A percentile compares a stretch with the other conserved stretches of the same genome.
These are phyloP conservation scores for Tillandsia leiboldiana DNA, from an alignment of 176 grass and related monocot species.

Conservation along the genomic window DNA sequence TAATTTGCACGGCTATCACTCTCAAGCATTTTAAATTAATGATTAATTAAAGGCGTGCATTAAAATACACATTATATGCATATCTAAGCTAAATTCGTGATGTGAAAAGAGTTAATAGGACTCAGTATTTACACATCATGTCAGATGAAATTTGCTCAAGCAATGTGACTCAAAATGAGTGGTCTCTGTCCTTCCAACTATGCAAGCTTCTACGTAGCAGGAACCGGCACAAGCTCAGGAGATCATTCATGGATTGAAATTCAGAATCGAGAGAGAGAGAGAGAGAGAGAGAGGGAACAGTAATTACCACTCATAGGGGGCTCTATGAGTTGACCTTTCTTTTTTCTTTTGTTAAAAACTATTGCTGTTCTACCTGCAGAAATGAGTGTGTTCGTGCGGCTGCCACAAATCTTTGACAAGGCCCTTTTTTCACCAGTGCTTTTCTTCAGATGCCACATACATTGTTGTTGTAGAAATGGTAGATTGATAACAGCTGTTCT, in stretches of 20 bases:
- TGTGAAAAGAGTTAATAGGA: not conserved
- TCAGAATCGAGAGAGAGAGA: not conserved
- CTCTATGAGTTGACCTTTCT: not conserved
- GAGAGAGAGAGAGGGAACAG: not conserved
- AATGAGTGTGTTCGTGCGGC: not conserved
- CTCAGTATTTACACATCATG: too few species aligned
- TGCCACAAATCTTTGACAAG: too few species aligned
- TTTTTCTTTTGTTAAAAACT: not conserved
- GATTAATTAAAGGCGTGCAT: not conserved
- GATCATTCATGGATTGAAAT: not conserved
- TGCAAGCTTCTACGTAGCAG: constrained; percentile 32
- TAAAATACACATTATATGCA: not conserved
- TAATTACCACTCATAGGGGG: not conserved
- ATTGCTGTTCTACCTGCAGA: not conserved
- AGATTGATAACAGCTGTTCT: not conserved
- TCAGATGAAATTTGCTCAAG: too few species aligned
- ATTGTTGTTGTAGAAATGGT: too few species aligned
- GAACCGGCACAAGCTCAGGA: constrained; percentile 2
- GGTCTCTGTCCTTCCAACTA: constrained; percentile 3
- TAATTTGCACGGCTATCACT: not conserved
- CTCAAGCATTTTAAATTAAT: not conserved
- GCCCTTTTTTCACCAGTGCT: too few species aligned
- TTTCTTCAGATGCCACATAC: too few species aligned
- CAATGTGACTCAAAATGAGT: not conserved
- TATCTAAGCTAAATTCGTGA: not conserved